phyloP scores from a whole-genome alignment of 805 yeast species.

The Candida stauntonica region DNA sequence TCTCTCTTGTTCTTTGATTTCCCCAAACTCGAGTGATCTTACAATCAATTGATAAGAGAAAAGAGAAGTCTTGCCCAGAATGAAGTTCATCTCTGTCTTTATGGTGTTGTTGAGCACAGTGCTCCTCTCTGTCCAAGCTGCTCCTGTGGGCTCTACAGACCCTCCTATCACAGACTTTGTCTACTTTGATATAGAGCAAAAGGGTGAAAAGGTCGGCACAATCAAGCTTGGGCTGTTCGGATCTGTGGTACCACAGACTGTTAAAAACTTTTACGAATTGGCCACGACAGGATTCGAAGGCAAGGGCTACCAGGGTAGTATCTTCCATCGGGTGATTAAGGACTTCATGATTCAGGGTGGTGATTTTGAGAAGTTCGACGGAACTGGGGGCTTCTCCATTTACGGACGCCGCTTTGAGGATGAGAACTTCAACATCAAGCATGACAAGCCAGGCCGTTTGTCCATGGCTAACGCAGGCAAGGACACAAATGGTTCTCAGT shows the following conservation, averaged over 20 bases:
- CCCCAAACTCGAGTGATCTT: too few relatives aligned
- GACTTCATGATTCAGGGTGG: constrained; percentile 87
- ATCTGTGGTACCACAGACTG: constrained; percentile 59
- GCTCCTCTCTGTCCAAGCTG: constrained; percentile 1
- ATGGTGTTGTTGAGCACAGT: constrained; percentile 6
- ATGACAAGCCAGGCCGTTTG: constrained; percentile 63
- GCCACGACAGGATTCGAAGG: constrained; percentile 31
- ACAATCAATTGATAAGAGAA: too few relatives aligned
- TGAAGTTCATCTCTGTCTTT: constrained; percentile 14
- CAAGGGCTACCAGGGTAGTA: constrained; percentile 49
- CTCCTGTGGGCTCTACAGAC: constrained; percentile 9
- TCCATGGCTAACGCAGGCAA: constrained; percentile 72
- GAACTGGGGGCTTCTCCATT: constrained; percentile 77
- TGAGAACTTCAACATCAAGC: constrained; percentile 68
- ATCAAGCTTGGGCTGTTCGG: constrained; percentile 63
- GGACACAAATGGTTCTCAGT: constrained; percentile 67
- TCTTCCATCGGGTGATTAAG: constrained; percentile 70
- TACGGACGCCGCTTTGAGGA: constrained; percentile 72
- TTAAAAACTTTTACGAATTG: constrained; percentile 50
- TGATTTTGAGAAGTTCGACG: constrained; percentile 61
- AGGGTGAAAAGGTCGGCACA: constrained; percentile 22
- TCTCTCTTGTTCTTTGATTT: too few relatives aligned
- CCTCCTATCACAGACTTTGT: constrained; percentile 28
- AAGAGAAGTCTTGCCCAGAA: too few relatives aligned
- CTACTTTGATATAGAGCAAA: constrained; percentile 22